Conservation (phyloP, 108 stramenopile genomes). For the Craspedostauros australis region DNA sequence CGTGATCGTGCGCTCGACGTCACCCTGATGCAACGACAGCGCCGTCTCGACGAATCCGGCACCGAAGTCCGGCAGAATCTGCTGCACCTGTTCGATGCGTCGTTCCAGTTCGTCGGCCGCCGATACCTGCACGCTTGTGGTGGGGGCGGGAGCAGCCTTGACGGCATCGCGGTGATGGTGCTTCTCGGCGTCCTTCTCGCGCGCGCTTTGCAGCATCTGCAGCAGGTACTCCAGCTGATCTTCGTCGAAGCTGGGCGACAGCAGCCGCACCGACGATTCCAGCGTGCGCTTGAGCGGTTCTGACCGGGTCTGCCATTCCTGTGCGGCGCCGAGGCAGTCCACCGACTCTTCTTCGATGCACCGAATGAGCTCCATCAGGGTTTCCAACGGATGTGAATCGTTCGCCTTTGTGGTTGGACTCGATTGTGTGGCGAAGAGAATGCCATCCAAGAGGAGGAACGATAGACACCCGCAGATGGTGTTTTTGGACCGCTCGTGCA, state of each 20-base stretch:
- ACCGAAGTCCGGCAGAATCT: conserved; percentile 65
- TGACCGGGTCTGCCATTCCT: conserved; percentile 14
- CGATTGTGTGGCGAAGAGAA: neutral
- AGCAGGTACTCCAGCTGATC: conserved; percentile 33
- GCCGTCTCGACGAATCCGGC: conserved; percentile 80
- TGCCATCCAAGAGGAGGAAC: conserved; percentile 24
- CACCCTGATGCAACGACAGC: conserved; percentile 52
- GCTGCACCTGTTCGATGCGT: conserved; percentile 33
- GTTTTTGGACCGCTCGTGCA: conserved; percentile 1
- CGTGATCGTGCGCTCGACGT: conserved; percentile 55
- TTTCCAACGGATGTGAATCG: conserved; percentile 2
- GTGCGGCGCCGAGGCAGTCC: conserved; percentile 30
- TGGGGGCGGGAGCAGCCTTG: neutral
- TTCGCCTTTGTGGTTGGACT: neutral
- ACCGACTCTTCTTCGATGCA: conserved; percentile 26
- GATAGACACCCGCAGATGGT: conserved; percentile 8
- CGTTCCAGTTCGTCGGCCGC: conserved; percentile 27
- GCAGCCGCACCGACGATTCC: conserved; percentile 5
- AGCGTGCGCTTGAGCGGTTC: conserved; percentile 15
- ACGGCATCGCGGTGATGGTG: conserved; percentile 1
- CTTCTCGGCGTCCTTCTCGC: conserved; percentile 1
- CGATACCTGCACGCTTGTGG: neutral
- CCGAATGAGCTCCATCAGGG: conserved; percentile 20
- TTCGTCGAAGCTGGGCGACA: neutral
- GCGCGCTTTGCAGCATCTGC: conserved; percentile 30